phyloP scores from a whole-genome alignment of 192 early-diverging fungal genomes.

The Entomortierella beljakovae region DNA sequence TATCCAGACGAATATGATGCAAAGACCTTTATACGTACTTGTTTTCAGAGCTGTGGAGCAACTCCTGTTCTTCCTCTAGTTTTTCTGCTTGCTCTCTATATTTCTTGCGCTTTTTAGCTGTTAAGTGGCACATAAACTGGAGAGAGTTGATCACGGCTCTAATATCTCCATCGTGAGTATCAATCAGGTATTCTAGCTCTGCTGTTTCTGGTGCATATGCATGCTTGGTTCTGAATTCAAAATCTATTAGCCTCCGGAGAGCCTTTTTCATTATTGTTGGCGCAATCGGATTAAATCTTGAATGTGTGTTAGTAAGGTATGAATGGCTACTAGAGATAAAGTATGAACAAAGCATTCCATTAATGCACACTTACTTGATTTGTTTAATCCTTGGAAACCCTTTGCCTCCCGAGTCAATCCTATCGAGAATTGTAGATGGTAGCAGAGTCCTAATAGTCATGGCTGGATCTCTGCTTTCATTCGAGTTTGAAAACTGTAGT shows the following conservation, averaged over 20 bases:
- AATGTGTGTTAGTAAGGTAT: background rate
- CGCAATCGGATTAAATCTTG: constrained; percentile 72
- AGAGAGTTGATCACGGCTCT: constrained; percentile 69
- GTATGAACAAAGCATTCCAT: no score
- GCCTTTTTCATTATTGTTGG: constrained; percentile 70
- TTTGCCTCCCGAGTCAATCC: constrained; percentile 35
- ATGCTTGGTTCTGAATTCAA: constrained; percentile 22
- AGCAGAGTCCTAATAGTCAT: constrained; percentile 30
- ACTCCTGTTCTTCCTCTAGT: constrained; percentile 21
- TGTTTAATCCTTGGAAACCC: constrained; percentile 22
- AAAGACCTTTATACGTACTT: constrained; percentile 4
- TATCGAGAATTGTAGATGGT: constrained; percentile 17
- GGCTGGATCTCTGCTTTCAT: constrained; percentile 30
- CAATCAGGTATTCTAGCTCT: constrained; percentile 55
- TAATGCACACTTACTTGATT: constrained; percentile 35
- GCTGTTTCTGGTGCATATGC: constrained; percentile 18
- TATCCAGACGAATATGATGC: no score
- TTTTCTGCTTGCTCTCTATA: constrained; percentile 10
- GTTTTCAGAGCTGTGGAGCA: constrained; percentile 12
- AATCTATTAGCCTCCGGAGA: constrained; percentile 57
- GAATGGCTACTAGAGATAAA: no score
- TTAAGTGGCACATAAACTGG: constrained; percentile 54
- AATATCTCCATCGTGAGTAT: constrained; percentile 67
- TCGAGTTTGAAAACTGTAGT: constrained; percentile 28
- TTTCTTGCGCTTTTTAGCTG: constrained; percentile 8